Conservation (phyloP, 2,329 filamentous ascomycete genomes). For the Thelonectria blattea region DNA sequence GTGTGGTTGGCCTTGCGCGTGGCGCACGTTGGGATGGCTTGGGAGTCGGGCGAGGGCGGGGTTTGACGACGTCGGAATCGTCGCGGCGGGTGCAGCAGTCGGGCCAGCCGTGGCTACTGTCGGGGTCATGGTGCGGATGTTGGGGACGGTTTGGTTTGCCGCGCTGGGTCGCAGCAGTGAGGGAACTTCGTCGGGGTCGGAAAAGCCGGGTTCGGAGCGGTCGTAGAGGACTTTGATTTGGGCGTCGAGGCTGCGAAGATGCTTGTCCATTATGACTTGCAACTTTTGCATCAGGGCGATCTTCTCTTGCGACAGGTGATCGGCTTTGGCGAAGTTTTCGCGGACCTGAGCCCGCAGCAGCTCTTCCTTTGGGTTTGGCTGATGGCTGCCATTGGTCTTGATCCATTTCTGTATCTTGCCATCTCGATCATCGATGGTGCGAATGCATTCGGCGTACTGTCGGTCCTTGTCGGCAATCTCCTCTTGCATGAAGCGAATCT, state of each 20-base stretch:
- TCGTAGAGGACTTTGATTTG: constrained; percentile 69
- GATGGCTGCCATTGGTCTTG: constrained; percentile 75
- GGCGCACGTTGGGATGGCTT: constrained; percentile 55
- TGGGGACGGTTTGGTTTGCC: constrained; percentile 54
- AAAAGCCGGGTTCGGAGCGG: constrained; percentile 65
- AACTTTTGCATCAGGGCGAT: constrained; percentile 71
- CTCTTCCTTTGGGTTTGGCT: constrained; percentile 77
- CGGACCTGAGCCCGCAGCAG: constrained; percentile 68
- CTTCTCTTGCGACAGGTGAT: constrained; percentile 78
- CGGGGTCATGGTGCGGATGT: constrained; percentile 51
- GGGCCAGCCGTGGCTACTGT: constrained; percentile 43
- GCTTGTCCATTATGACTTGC: constrained; percentile 65
- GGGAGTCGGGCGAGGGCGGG: constrained; percentile 51
- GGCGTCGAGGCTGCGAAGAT: constrained; percentile 65
- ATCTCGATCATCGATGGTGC: constrained; percentile 75
- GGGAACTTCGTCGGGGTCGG: constrained; percentile 67
- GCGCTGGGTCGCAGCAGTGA: constrained; percentile 65
- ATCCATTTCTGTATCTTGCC: constrained; percentile 81
- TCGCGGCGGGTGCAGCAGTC: constrained; percentile 35
- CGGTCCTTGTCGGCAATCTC: constrained; percentile 83
- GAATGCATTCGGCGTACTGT: constrained; percentile 70
- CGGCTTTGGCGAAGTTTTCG: constrained; percentile 71
- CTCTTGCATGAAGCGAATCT: constrained; percentile 83
- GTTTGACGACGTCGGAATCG: constrained; percentile 44
- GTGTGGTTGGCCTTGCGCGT: constrained; percentile 56